Evolutionary conservation across 202 grass and related monocot genomes (phyloP).

Genomic region (Saccharum hybrid): DNA sequence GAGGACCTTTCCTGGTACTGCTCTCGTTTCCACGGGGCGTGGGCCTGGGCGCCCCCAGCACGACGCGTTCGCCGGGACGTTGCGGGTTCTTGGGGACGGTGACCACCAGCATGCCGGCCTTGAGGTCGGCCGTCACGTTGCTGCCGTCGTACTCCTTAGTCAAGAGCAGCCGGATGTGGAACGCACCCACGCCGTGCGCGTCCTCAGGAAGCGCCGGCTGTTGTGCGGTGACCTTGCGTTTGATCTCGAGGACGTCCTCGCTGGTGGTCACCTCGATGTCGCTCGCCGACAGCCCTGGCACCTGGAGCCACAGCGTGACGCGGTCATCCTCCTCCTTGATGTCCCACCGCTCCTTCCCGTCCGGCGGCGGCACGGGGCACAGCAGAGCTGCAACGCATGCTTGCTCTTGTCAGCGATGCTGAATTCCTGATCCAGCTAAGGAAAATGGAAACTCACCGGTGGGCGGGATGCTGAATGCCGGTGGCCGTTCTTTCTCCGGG

Average conservation of each 20-base stretch:
- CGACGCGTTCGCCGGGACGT: background rate
- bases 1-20: background rate
- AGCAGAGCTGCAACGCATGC: slow-evolving; percentile 31
- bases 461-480: slow-evolving; percentile 46
- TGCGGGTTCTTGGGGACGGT: background rate
- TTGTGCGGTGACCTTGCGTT: background rate
- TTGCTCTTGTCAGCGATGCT: background rate
- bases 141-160: slow-evolving; percentile 13
- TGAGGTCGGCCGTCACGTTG: slow-evolving; percentile 33
- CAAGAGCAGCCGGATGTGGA: slow-evolving; percentile 41
- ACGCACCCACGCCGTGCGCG: slow-evolving; percentile 39
- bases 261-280: slow-evolving; percentile 35
- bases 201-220: background rate
- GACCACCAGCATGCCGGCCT: slow-evolving; percentile 46
- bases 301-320: slow-evolving; percentile 44
- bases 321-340: slow-evolving; percentile 33
- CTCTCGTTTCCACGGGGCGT: background rate
- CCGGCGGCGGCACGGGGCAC: slow-evolving; percentile 19
- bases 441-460: slow-evolving; percentile 25
- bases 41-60: background rate
- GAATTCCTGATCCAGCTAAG: background rate
- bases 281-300: slow-evolving; percentile 25
- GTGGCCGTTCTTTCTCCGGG: slow-evolving; percentile 35
- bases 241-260: slow-evolving; percentile 45
- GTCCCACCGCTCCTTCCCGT: slow-evolving; percentile 37